Base-by-base conservation (phyloP, 2,329 filamentous ascomycete genomes). In the Karstenula rhodostoma region DNA sequence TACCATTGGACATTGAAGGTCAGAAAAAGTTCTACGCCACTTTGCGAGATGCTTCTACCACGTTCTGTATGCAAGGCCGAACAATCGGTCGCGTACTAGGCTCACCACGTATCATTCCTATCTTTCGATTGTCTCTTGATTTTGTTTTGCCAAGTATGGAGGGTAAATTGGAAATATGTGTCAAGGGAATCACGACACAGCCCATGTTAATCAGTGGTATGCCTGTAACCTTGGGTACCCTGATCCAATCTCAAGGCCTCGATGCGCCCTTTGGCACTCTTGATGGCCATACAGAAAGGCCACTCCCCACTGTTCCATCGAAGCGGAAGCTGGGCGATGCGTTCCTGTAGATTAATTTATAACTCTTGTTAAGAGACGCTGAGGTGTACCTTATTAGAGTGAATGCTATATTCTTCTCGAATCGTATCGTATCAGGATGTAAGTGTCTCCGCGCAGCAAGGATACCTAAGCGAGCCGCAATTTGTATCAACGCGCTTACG, bases 131-230 rank as follows among this genome's bases (percentile, higher is more conserved):
- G 17, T 19, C 29, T 13, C 17, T 62, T 4, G 12, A 56, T 23
- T 59, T 62, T 44, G 37, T 56, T 48, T 25, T 52, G 8, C 22
- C 37, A 35, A 47, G 40, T 22, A 51, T 62, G 51, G 46, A 59
- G 13, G 32, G 49, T 17, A 29, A 56, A 51, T 17, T 62, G 23
- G 23, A 56, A 2, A 62, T 62, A 17, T 56, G 23, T 9, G 37
- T 62, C 10, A 37, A 43, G 35, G 42, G 51, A 9, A 48, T 62
- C 17, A 62, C 55, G 17, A 56, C 22, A 15, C 25, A 42, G 10
- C 40, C 56, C 23, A 58, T 37, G 19, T n/a, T 33, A 19, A 62
- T 62, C 17, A 62, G 59, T 47, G 55, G 59, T n/a, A 52, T 62
- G 56, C 59, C 59, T 3, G 46, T 33, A 19, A 35, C 9, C 15